Percentiles rank a stretch among this genome's conserved stretches.
Evolutionary conservation across 139 green algal genomes (phyloP).

Genomic region (Chlorella ohadii): DNA sequence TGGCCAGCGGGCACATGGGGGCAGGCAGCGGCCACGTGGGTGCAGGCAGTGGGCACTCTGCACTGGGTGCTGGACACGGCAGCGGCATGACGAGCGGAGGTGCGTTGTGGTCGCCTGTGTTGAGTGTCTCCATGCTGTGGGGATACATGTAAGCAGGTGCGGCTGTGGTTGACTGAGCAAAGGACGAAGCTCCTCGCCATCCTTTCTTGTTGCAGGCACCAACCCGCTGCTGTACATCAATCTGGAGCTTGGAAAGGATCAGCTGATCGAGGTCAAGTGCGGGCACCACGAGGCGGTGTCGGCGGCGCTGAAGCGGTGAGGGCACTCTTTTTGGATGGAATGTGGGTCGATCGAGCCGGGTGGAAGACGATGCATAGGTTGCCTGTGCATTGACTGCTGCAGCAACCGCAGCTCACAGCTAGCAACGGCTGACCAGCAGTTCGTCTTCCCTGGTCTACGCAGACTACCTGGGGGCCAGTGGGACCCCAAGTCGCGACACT

Average conservation of each 20-base stretch:
- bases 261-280: background rate
- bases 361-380: no score
- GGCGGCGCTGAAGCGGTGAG: conserved; percentile 21
- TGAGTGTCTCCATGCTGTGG: background rate
- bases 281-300: conserved; percentile 3
- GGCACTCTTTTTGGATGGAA: background rate
- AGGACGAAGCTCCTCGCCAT: no score
- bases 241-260: conserved; percentile 15
- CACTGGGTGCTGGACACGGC: no score
- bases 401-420: no score
- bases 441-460: background rate
- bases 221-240: conserved; percentile 7
- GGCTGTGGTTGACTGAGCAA: no score
- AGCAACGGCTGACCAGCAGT: no score
- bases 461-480: background rate
- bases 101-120: background rate
- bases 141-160: no score
- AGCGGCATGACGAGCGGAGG: background rate
- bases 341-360: no score
- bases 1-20: no score
- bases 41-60: background rate
- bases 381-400: no score
- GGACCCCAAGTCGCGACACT: background rate
- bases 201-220: background rate
- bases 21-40: background rate